Evolutionary conservation across 2,329 filamentous ascomycete genomes (phyloP).

Genomic region (Fusarium hainanense): DNA sequence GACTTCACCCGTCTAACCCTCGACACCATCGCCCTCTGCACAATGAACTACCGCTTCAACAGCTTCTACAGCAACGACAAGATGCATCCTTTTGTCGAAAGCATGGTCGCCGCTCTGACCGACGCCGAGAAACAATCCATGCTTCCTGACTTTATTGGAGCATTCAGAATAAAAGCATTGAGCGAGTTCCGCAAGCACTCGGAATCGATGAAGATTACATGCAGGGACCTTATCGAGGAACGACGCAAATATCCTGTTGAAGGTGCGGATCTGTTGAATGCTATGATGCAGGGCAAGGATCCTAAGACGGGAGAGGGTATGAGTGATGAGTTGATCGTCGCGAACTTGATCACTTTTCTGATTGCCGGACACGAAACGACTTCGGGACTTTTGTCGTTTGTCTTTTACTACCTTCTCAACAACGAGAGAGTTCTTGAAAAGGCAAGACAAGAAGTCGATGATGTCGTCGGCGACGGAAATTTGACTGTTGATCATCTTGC

Average conservation of each 20-base stretch:
- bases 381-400: background rate
- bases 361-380: conserved; percentile 7
- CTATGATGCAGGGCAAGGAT: conserved; percentile 3
- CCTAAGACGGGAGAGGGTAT: conserved; percentile 2
- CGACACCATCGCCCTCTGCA: conserved; percentile 18
- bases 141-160: conserved; percentile 1
- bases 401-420: conserved; percentile 4
- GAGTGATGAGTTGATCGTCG: background rate
- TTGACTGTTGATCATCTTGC: background rate
- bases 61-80: conserved; percentile 14
- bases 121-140: background rate
- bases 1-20: conserved; percentile 3
- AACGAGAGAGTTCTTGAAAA: background rate
- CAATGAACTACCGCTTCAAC: conserved; percentile 19
- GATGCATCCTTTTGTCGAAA: conserved; percentile 2
- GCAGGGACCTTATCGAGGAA: background rate
- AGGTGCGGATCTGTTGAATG: background rate
- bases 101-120: conserved; percentile 5
- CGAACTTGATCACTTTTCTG: conserved; percentile 13
- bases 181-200: background rate
- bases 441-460: background rate
- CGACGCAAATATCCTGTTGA: background rate
- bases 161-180: background rate
- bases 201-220: background rate
- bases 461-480: background rate